Base-by-base conservation (phyloP, 2,329 filamentous ascomycete species). In the Cercospora canescens region DNA sequence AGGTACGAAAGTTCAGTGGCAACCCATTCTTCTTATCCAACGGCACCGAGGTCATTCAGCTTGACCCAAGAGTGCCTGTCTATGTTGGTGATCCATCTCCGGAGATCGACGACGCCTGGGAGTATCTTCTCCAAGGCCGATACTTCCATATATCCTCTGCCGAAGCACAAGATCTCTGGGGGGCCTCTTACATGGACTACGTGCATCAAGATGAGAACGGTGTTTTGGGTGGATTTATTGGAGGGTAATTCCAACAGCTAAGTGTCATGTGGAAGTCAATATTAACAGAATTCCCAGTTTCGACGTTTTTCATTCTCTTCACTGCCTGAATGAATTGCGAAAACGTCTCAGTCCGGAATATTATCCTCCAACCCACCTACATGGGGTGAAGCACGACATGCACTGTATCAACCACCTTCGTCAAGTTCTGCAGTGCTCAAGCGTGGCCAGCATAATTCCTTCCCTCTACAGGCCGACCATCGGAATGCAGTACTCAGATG, bases 381-480 rank as follows among this genome's bases (percentile, higher is more conserved):
- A 60, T 11, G 56, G 56, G 12, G 16, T 14, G 24, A 11, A 45
- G 5, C 57, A 60, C n/a, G 58, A 61, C 30, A 4, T 12, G 24
- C 48, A 55, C 24, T 62, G 60, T 28, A 62, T 62, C 32, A 21
- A 62, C n/a, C 60, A 62, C 32, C 30, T 62, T 21, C 60, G 60
- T 9, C 60, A 62, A 26, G 34, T n/a, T 2, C 32, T 62, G 14
- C 60, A 62, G 6, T 62, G 60, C 41, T 56, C 32, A n/a, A 55
- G 45, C 9, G 60, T 62, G 18, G 60, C 60, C 21, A 62, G 45
- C 16, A 62, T 62, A 2, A 56, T 62, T 14, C 45, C 60, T 1
- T 62, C 60, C 9, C 45, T 54, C 14, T 62, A 39, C 30, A 18
- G 60, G 14, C 60, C 60, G n/a, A 37, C 26, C n/a, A 24, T 62